Base-by-base conservation (phyloP, 2,329 filamentous ascomycete genomes). In the Parascedosporium putredinis region DNA sequence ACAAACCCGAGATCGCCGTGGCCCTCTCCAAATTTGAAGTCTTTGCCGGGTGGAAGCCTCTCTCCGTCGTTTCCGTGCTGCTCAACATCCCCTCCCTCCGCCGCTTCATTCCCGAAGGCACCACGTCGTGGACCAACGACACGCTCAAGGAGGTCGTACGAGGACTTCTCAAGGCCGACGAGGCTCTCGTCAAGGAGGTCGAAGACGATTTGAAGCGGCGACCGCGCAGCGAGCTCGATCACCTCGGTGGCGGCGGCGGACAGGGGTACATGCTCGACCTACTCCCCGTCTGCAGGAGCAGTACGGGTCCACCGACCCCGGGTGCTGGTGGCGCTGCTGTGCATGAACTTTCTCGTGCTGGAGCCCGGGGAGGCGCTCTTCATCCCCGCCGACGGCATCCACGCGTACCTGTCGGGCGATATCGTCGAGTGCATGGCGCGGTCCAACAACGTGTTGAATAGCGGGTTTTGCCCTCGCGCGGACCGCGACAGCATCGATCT, bases 371-470 rank as follows among this genome's bases (percentile, higher is more conserved):
- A 87, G 47, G 75, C 78, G 7, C 73, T 88, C 47, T 86, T 78
- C 60, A 83, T 88, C 14, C 84, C 83, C 0, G 82, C 83, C 1
- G 83, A 88, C 55, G 83, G 82, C 4, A 84, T 87, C 49, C 83
- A 88, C 59, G 84, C 84, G 0, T 88, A 87, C 59, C 68, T 88
- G 0, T 74, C 75, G 3, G 85, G 85, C 3, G 79, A 88, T 59
- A 86, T 88, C 47, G 79, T 88, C 56, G 84, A 88, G 63, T 88
- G 84, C 64, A 88, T 88, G 84, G 84, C 84, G 1, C 75, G 83
- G 6, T 81, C 75, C 18, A 82, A 88, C 67, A 87, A 88, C 51
- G 84, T 89, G 2, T 70, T 89, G 46, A 86, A 86, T 62, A 79
- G 78, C 0, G 84, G 85, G 0, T 87, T 90, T 68, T 88, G 83